Conservation (phyloP, 148 eudicot genomes). For the Vaccinium vitisidaea region DNA sequence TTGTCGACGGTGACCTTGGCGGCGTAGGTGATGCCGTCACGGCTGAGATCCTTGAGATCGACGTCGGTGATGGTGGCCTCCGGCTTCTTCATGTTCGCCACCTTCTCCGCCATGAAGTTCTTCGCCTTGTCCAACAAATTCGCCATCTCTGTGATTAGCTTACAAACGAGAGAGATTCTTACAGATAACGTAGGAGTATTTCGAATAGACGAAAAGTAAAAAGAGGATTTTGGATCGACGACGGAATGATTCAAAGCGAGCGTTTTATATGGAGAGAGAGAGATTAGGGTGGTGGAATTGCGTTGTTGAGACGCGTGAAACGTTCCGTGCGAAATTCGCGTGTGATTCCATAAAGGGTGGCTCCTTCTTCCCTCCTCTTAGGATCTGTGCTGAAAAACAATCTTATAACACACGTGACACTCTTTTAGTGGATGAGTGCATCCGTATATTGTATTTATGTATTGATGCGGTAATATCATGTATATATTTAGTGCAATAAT, state of each 20-base stretch:
- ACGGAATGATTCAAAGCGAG: not conserved
- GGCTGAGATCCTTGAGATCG: conserved; percentile 43
- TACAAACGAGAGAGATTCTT: not conserved
- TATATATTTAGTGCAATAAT: no score
- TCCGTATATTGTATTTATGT: no score
- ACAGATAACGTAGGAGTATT: not conserved
- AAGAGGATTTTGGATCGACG: not conserved
- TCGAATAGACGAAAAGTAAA: not conserved
- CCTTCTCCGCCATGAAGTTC: conserved; percentile 51
- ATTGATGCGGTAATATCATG: no score
- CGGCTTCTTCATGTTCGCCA: conserved; percentile 44
- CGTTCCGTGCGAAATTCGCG: not conserved
- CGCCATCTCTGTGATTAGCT: conserved; percentile 21
- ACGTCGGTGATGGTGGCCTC: conserved; percentile 58
- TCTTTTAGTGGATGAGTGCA: no score
- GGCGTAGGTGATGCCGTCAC: conserved; percentile 43
- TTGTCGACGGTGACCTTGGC: conserved; percentile 58
- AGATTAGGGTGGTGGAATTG: no score
- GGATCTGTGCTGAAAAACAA: not conserved
- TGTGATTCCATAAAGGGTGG: not conserved
- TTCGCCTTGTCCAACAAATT: conserved; percentile 52
- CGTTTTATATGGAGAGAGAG: not conserved
- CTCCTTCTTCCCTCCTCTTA: not conserved
- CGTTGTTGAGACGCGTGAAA: not conserved
- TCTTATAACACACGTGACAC: no score